Base-by-base conservation (phyloP, 2,329 filamentous ascomycete species). In the Fusarium nematophilum region DNA sequence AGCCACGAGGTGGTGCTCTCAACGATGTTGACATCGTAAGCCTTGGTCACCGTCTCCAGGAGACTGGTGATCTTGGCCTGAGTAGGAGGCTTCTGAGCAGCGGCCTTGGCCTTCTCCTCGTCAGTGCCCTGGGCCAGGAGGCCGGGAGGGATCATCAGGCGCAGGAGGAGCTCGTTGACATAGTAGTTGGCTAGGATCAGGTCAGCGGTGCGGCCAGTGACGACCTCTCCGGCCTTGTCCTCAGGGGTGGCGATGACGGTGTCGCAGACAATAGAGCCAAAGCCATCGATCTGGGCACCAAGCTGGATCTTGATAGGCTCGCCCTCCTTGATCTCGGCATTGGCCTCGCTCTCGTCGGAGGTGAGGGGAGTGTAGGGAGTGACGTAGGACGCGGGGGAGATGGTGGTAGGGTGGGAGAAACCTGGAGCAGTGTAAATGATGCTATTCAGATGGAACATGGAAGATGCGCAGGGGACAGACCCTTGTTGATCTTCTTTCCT, bases 1-100 rank as follows among this genome's bases (percentile, higher is more conserved):
- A 92, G 80, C 93, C 95, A 99, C 73, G 92, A 96, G 36, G 95
- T 99, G 62, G 95, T 99, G 84, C 93, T 96, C 86, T 99, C 95
- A 52, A 99, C 92, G 21, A 98, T 81, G 76, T 89, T 96, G 84
- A 91, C 93, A 59, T 92, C 93, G 78, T 96, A 99, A 69, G 86
- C 84, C 81, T 96, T 93, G 74, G 89, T 91, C 38, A 98, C 86
- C 85, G 95, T 97, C 79, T 97, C 93, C 44, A 99, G 82, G 62
- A 98, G 81, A 69, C 85, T 83, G 63, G 90, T 95, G 72, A 99
- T 98, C 80, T 93, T 90, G 72, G 86, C 81, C 79, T 98, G 94
- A 45, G 90, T 91, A 53, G 90, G 90, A 48, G 93, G 80, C 82
- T 96, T 97, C 77, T 87, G 86, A 6, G 90, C 82, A 13, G 91